phyloP scores from a whole-genome alignment of 345 rosid species.

The Noccaea bulbosa region DNA sequence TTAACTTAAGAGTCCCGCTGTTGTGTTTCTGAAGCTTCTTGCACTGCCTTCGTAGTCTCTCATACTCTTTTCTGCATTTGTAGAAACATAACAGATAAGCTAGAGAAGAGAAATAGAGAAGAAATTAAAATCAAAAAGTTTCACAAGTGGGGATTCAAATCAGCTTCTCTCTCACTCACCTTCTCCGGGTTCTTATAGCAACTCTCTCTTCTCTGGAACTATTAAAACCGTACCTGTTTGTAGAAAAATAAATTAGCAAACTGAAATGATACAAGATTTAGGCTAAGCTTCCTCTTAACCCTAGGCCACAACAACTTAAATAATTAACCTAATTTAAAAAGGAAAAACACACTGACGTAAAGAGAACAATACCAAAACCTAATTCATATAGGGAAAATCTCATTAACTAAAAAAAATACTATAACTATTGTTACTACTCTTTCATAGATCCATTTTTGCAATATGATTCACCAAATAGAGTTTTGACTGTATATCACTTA shows the following conservation, averaged over 20 bases:
- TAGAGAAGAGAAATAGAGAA: background rate
- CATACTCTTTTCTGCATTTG: constrained; percentile 81
- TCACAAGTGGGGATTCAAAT: constrained; percentile 14
- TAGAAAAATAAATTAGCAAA: constrained; percentile 7
- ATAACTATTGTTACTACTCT: background rate
- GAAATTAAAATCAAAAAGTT: background rate
- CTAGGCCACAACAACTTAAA: no score
- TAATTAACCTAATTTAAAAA: no score
- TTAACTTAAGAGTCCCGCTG: constrained; percentile 48
- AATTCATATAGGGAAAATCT: no score
- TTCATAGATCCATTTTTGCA: background rate
- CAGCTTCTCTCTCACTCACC: constrained; percentile 51
- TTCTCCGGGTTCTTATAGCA: constrained; percentile 63
- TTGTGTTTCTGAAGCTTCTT: constrained; percentile 53
- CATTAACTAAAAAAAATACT: no score
- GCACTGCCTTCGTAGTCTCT: constrained; percentile 81
- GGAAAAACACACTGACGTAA: no score
- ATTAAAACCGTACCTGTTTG: constrained; percentile 72
- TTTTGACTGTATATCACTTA: constrained; percentile 48
- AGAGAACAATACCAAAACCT: no score
- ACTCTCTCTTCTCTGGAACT: constrained; percentile 85
- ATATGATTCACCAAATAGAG: constrained; percentile 10
- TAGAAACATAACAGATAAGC: constrained; percentile 29
- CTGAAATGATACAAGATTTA: no score
- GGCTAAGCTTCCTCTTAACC: no score